These are phyloP conservation scores for Penicillium steckii DNA, from an alignment of 495 filamentous ascomycete genomes.

Conservation along the genomic window DNA sequence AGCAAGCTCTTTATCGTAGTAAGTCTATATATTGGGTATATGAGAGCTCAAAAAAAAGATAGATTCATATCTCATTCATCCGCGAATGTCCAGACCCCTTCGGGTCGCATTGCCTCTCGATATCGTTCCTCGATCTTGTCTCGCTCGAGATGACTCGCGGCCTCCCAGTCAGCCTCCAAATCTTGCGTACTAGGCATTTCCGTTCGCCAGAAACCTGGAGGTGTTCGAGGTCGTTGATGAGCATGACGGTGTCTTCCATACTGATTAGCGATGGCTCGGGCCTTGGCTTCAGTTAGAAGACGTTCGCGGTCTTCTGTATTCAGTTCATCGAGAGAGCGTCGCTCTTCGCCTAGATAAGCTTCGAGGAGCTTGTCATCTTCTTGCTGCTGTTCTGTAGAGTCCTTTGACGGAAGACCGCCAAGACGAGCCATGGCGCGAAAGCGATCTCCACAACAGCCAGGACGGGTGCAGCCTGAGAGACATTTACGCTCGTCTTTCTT, in stretches of 20 bases:
- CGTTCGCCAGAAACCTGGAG: conserved; percentile 85
- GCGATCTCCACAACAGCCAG: conserved; percentile 71
- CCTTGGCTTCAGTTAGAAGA: conserved; percentile 65
- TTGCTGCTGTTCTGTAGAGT: conserved; percentile 26
- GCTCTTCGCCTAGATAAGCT: conserved; percentile 64
- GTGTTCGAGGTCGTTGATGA: conserved; percentile 65
- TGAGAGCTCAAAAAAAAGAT: no score
- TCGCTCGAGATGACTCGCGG: conserved; percentile 56
- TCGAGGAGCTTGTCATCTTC: conserved; percentile 59
- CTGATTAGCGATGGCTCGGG: conserved; percentile 63
- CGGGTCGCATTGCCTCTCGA: conserved; percentile 75
- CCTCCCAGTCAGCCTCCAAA: conserved; percentile 56
- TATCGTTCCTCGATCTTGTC: conserved; percentile 70
- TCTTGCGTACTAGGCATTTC: conserved; percentile 89
- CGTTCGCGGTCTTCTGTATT: conserved; percentile 49
- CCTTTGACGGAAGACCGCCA: conserved; percentile 24
- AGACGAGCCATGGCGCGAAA: conserved; percentile 65
- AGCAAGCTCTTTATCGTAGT: no score
- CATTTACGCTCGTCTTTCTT: conserved; percentile 70
- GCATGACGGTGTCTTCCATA: conserved; percentile 75
- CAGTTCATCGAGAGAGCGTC: conserved; percentile 40
- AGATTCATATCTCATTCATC: conserved; percentile 73
- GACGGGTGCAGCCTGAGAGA: conserved; percentile 73
- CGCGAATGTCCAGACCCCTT: conserved; percentile 73
- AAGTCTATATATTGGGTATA: no score